Percentiles rank a stretch among this genome's conserved stretches.
phyloP scores from a whole-genome alignment of 441 rosid genomes.

The Aquilaria agallochum region DNA sequence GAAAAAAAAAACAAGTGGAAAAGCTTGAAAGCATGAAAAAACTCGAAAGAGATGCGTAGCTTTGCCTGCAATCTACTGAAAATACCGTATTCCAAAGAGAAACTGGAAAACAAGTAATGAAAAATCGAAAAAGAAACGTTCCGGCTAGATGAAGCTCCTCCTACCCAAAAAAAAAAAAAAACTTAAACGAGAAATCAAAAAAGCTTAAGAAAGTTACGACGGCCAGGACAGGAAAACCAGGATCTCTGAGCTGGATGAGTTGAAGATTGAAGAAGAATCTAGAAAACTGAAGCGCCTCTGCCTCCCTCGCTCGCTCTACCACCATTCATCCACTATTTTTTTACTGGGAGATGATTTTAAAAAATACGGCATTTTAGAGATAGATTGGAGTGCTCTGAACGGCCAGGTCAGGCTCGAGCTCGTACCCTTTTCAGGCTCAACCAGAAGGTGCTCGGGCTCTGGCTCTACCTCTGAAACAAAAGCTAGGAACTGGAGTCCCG shows the following conservation, averaged over 20 bases:
- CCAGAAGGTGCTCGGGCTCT: conserved; percentile 8
- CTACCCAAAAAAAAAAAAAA: conserved; percentile 6
- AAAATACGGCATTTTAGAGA: too few species aligned
- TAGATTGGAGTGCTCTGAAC: conserved; percentile 7
- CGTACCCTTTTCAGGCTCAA: conserved; percentile 16
- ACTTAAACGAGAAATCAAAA: conserved; percentile 17
- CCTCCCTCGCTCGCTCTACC: too few species aligned
- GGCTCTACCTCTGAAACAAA: conserved; percentile 2
- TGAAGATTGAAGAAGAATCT: conserved; percentile 9
- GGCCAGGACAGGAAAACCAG: too few species aligned
- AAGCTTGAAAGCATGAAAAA: too few species aligned
- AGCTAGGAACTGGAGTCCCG: conserved; percentile 11
- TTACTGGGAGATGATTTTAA: too few species aligned
- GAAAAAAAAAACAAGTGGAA: too few species aligned
- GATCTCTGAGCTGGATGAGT: too few species aligned
- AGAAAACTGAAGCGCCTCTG: background rate
- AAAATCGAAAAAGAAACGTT: background rate
- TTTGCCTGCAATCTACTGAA: conserved; percentile 22
- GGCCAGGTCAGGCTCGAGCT: conserved; percentile 9
- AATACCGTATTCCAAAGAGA: background rate
- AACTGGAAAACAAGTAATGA: conserved; percentile 6
- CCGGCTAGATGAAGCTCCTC: too few species aligned
- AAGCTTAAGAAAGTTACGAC: too few species aligned
- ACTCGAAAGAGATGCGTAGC: conserved; percentile 20
- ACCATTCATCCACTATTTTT: too few species aligned